phyloP scores from a whole-genome alignment of 1,139 yeast genomes.

The Suhomyces ambrosiae region DNA sequence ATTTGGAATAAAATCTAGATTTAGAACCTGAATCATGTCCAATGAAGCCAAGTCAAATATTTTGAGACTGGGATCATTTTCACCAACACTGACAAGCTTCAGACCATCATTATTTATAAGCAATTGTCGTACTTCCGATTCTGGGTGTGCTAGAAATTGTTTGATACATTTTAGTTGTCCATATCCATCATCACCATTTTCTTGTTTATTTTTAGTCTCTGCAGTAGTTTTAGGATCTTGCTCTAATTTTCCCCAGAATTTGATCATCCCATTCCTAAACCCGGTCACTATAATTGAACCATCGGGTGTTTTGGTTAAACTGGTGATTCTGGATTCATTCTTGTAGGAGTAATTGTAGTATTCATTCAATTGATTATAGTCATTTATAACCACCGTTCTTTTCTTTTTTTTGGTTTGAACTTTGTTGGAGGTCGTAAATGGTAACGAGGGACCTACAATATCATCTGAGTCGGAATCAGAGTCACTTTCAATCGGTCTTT shows the following conservation, averaged over 20 bases:
- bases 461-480: slow-evolving; percentile 9
- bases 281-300: slow-evolving; percentile 32
- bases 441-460: slow-evolving; percentile 12
- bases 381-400: slow-evolving; percentile 3
- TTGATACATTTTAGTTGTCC: slow-evolving; percentile 38
- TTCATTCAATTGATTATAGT: slow-evolving; percentile 7
- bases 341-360: slow-evolving; percentile 15
- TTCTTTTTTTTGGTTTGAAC: slow-evolving; percentile 1
- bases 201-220: background rate
- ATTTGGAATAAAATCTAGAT: slow-evolving; percentile 26
- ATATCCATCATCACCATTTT: slow-evolving; percentile 11
- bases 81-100: slow-evolving; percentile 34
- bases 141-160: slow-evolving; percentile 36
- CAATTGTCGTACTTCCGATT: slow-evolving; percentile 16
- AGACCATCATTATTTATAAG: slow-evolving; percentile 20
- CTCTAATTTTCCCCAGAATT: slow-evolving; percentile 38
- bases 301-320: slow-evolving; percentile 13
- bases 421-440: background rate
- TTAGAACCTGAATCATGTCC: slow-evolving; percentile 43
- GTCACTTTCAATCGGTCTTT: slow-evolving; percentile 1
- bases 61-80: slow-evolving; percentile 29
- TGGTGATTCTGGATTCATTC: slow-evolving; percentile 14
- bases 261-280: slow-evolving; percentile 42
- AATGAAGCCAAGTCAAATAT: slow-evolving; percentile 42
- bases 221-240: slow-evolving; percentile 2